Conservation (phyloP, 768 basidiomycete genomes). For the Cubamyces lactineus region DNA sequence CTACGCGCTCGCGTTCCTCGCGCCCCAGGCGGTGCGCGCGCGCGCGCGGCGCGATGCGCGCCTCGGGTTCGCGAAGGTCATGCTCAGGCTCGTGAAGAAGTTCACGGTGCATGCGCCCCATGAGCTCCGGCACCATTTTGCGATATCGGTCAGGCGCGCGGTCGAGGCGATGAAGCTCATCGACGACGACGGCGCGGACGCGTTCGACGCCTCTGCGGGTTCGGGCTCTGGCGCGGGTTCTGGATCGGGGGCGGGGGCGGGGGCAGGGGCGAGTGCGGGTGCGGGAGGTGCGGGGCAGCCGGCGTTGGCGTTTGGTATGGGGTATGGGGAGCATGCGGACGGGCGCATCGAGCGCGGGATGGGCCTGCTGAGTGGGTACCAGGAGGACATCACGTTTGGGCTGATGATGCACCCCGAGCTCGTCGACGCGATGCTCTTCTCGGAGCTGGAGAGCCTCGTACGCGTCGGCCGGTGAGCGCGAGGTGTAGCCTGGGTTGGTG, state of each 20-base stretch:
- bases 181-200: slow-evolving; percentile 75
- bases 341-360: slow-evolving; percentile 68
- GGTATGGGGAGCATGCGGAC: slow-evolving; percentile 76
- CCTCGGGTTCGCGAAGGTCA: slow-evolving; percentile 69
- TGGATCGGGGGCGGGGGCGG: too few relatives aligned
- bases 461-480: slow-evolving; percentile 54
- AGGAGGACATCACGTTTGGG: slow-evolving; percentile 68
- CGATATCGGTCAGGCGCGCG: slow-evolving; percentile 62
- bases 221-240: too few relatives aligned
- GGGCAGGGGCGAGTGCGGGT: too few relatives aligned
- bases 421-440: slow-evolving; percentile 69
- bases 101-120: slow-evolving; percentile 53
- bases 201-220: slow-evolving; percentile 54
- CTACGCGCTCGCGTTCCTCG: slow-evolving; percentile 85
- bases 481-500: neutral
- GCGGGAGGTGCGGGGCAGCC: slow-evolving; percentile 58
- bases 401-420: slow-evolving; percentile 73
- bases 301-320: slow-evolving; percentile 82
- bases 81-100: slow-evolving; percentile 73
- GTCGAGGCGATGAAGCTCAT: slow-evolving; percentile 79
- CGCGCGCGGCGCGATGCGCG: slow-evolving; percentile 65
- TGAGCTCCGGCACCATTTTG: slow-evolving; percentile 57
- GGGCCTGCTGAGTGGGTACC: slow-evolving; percentile 72
- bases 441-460: slow-evolving; percentile 78
- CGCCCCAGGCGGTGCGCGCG: slow-evolving; percentile 74